These are phyloP conservation scores for Bombardia bombarda DNA, from an alignment of 495 filamentous ascomycete species.

Conservation along the genomic window DNA sequence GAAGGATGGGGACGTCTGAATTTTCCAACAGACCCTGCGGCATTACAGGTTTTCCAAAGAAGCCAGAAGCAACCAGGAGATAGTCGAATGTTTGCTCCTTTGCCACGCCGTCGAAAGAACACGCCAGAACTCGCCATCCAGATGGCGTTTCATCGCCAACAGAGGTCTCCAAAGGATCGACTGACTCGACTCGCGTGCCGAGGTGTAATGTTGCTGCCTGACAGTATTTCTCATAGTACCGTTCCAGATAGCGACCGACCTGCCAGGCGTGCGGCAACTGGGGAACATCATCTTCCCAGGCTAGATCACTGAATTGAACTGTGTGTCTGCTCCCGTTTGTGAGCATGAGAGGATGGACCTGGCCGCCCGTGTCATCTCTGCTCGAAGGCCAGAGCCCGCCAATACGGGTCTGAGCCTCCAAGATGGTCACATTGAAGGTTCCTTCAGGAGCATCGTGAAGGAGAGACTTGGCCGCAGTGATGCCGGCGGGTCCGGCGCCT, in stretches of 20 bases:
- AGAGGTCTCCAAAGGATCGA: conserved; percentile 22
- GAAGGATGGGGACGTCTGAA: conserved; percentile 39
- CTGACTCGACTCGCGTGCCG: conserved; percentile 43
- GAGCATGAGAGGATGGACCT: conserved; percentile 59
- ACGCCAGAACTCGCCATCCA: conserved; percentile 50
- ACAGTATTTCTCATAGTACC: conserved; percentile 53
- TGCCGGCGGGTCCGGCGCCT: conserved; percentile 77
- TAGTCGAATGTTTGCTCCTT: conserved; percentile 53
- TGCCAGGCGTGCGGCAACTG: conserved; percentile 68
- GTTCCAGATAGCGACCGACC: conserved; percentile 64
- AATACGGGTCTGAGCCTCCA: conserved; percentile 55
- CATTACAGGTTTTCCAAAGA: conserved; percentile 57
- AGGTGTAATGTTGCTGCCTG: conserved; percentile 39
- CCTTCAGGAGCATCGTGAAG: conserved; percentile 49
- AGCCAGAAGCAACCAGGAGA: conserved; percentile 67
- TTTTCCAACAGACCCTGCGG: conserved; percentile 32
- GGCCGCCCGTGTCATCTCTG: conserved; percentile 32
- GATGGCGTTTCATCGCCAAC: conserved; percentile 7
- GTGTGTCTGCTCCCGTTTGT: conserved; percentile 76
- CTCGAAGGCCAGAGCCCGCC: conserved; percentile 70
- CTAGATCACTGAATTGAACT: conserved; percentile 70
- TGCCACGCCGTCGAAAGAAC: conserved; percentile 16
- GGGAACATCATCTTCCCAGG: conserved; percentile 50
- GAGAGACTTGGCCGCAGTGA: conserved; percentile 75
- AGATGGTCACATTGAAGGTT: conserved; percentile 60